phyloP scores from a whole-genome alignment of 495 filamentous ascomycete genomes.

The Ascobolus immersus region DNA sequence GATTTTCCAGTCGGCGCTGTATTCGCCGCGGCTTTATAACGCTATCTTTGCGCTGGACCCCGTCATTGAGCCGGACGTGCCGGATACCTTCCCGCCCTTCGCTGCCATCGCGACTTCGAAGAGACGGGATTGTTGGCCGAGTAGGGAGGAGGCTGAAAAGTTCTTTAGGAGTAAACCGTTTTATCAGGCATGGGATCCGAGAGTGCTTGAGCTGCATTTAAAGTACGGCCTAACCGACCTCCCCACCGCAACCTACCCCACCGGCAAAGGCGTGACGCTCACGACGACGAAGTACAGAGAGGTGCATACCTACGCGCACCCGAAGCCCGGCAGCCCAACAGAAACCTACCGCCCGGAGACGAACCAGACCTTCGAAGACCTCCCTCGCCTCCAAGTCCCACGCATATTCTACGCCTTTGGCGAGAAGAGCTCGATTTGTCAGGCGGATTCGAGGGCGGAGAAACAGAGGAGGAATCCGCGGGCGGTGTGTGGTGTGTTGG shows the following conservation, averaged over 20 bases:
- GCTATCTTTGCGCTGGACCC: constrained; percentile 62
- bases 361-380: constrained; percentile 29
- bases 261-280: constrained; percentile 22
- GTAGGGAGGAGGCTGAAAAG: constrained; percentile 32
- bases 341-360: constrained; percentile 45
- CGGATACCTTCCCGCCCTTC: constrained; percentile 13
- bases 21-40: constrained; percentile 62
- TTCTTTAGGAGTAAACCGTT: constrained; percentile 35
- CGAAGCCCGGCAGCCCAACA: constrained; percentile 12
- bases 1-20: constrained; percentile 33
- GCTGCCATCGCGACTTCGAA: constrained; percentile 30
- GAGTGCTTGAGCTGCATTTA: constrained; percentile 41
- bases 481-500: constrained; percentile 39
- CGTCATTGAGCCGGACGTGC: constrained; percentile 30
- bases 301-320: constrained; percentile 27
- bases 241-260: constrained; percentile 32
- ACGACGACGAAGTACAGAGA: constrained; percentile 41
- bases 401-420: constrained; percentile 69
- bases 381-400: constrained; percentile 41
- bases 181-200: constrained; percentile 47
- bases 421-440: constrained; percentile 33
- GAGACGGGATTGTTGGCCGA: constrained; percentile 46
- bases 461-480: constrained; percentile 37
- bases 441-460: constrained; percentile 22
- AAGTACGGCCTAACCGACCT: constrained; percentile 37